Percentiles rank a stretch among this genome's conserved stretches.
These are phyloP conservation scores for Alternaria infectoria DNA, from an alignment of 2,329 filamentous ascomycete genomes.

Conservation along the genomic window DNA sequence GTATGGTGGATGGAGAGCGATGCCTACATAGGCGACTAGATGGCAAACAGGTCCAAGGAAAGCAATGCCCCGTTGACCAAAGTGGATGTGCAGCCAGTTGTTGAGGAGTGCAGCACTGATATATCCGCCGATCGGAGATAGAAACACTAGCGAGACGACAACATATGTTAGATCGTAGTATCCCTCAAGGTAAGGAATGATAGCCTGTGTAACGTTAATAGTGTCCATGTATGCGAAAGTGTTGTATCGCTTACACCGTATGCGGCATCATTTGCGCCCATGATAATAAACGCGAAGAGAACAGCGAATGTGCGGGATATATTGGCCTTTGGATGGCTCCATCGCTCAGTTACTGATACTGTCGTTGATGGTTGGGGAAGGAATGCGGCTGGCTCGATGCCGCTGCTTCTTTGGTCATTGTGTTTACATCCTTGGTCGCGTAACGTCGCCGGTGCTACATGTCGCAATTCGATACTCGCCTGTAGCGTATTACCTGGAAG, in stretches of 20 bases:
- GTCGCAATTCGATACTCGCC: neutral
- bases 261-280: slow-evolving; percentile 71
- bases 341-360: slow-evolving; percentile 56
- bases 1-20: slow-evolving; percentile 70
- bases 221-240: neutral
- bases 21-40: slow-evolving; percentile 67
- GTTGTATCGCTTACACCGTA: slow-evolving; percentile 59
- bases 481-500: neutral
- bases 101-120: slow-evolving; percentile 66
- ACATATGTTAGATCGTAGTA: slow-evolving; percentile 67
- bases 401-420: slow-evolving; percentile 3
- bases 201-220: slow-evolving; percentile 1
- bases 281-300: slow-evolving; percentile 65
- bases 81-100: slow-evolving; percentile 64
- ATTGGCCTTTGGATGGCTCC: slow-evolving; percentile 66
- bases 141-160: slow-evolving; percentile 68
- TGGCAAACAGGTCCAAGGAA: slow-evolving; percentile 67
- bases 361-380: slow-evolving; percentile 54
- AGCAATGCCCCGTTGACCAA: slow-evolving; percentile 75
- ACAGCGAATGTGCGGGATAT: slow-evolving; percentile 63
- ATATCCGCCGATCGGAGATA: slow-evolving; percentile 70
- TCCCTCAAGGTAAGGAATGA: slow-evolving; percentile 55
- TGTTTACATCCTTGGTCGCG: neutral
- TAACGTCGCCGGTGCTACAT: neutral
- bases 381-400: slow-evolving; percentile 36